These are phyloP conservation scores for Rhodotorula graminis DNA, from an alignment of 768 basidiomycete genomes.

Conservation along the genomic window DNA sequence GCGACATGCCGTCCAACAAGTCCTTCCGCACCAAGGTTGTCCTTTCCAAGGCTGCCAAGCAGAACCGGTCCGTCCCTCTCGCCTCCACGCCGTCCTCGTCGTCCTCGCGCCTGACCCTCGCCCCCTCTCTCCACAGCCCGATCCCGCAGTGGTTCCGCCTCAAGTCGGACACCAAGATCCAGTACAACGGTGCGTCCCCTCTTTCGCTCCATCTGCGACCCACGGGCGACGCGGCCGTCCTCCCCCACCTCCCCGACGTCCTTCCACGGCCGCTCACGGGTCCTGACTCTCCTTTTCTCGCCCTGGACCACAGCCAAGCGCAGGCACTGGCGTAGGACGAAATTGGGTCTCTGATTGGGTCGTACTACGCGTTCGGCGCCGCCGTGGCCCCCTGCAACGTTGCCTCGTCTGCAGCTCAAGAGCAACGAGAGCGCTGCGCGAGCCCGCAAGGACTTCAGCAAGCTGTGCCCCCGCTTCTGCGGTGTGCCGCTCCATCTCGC, in stretches of 20 bases:
- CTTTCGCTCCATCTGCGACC: neutral
- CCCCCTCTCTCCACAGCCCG: conserved; percentile 56
- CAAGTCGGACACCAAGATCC: conserved; percentile 92
- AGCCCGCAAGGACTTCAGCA: no score
- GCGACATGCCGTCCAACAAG: conserved; percentile 85
- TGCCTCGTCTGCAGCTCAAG: no score
- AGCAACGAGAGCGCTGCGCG: no score
- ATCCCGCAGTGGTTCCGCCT: conserved; percentile 98
- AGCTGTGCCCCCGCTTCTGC: no score
- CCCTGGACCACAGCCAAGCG: neutral
- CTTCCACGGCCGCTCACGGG: neutral
- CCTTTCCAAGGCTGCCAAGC: conserved; percentile 89
- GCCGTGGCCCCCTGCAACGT: no score
- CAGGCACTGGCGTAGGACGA: conserved; percentile 2
- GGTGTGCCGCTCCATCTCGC: no score
- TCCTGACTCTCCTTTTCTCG: neutral
- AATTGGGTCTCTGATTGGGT: neutral
- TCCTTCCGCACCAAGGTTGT: conserved; percentile 94
- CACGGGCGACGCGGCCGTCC: neutral
- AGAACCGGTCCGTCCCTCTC: conserved; percentile 71
- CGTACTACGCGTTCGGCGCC: no score
- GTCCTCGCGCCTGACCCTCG: neutral
- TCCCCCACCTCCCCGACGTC: neutral
- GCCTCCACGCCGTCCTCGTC: neutral
- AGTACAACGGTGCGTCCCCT: conserved; percentile 46